Evolutionary conservation across 148 eudicot species (phyloP), one percentile per base, ranked within the genome.

Genomic region (Fagopyrum tataricum): DNA sequence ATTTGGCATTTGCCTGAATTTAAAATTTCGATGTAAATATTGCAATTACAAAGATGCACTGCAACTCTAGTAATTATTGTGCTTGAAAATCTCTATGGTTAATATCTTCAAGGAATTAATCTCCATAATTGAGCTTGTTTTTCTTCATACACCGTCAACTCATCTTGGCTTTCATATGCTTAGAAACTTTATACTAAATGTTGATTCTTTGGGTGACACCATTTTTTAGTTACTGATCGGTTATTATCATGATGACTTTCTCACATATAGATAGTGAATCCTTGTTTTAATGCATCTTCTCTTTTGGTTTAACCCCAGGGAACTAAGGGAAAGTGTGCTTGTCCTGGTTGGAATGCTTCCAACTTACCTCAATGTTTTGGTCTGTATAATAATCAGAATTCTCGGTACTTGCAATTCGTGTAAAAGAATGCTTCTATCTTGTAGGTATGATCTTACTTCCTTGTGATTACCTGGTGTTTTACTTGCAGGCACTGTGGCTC

Each of bases 341-440:
- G 85, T 95, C 79, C 76, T 95, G 73, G 85, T 75, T 81, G 98
- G 98, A 78, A 95, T 95, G 98, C 85, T 95, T 78, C 75, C 73
- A 67, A 95, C 98, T 14, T 95, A 91, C 79, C 83, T 90, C 59
- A 95, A 81, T 87, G 90, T 95, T 67, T 21, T 90, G 98, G 98
- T 95, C 46, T 31, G 98, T 86, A 7, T 18, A 6, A 14, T 47
- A 26, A 8, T 49, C n/a, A 73, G 67, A 31, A 18, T 37, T 13
- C 42, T 14, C 14, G 2, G 3, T 18, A 12, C 68, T 26, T 64
- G 69, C 44, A 31, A 31, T 39, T 13, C 13, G 69, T 64, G 43
- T 14, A 64, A 43, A 64, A 64, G 43, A 64, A 37, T 37, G 69
- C 44, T 64, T 46, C 61, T 15, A 43, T 64, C 69, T 64, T 21